Base-by-base conservation (phyloP, 257 asterid species). In the Schizonepeta tenuifolia region DNA sequence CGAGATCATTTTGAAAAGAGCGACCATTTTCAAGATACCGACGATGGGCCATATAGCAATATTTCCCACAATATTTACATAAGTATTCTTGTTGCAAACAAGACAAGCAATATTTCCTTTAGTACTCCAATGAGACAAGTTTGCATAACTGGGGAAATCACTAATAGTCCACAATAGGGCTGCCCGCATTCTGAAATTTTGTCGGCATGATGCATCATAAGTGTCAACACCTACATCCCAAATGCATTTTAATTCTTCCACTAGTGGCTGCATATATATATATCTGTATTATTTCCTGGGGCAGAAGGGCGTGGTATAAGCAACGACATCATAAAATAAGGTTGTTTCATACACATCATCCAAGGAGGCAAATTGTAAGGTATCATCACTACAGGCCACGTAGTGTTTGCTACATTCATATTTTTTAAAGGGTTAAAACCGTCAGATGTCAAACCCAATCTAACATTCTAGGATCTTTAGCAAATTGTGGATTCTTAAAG, bases 401-500 rank as follows among this genome's bases (percentile, higher is more conserved):
- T 71, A 43, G 46, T 78, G 17, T 78, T 62, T 3, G 40, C 1
- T 3, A 35, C 62, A 77, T 28, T 54, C 74, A 49, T 78, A 7
- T 11, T 36, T 9, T 56, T 71, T 14, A 77, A 77, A 2, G 54
- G 75, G 50, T 57, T 77, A 40, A 65, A 72, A 0, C 82, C 72
- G 61, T 72, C 66, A 1, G 47, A 44, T 20, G 71, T 71, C 5
- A 78, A 51, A 1, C 71, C 78, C 6, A 78, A 7, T 15, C 75
- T 54, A 13, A 78, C 78, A 50, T 67, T 78, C 78, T 59, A 26
- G 47, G 18, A 43, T 70, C 67, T n/a, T 10, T 62, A 36, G 71
- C 72, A 41, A 76, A 76, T 21, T 47, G 24, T 2, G 31, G 53
- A 54, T 62, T 28, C 1, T 9, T 35, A 4, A 12, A 7, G 12